Evolutionary conservation across 257 asterid species (phyloP).

Genomic region (Lycium ferocissimum): DNA sequence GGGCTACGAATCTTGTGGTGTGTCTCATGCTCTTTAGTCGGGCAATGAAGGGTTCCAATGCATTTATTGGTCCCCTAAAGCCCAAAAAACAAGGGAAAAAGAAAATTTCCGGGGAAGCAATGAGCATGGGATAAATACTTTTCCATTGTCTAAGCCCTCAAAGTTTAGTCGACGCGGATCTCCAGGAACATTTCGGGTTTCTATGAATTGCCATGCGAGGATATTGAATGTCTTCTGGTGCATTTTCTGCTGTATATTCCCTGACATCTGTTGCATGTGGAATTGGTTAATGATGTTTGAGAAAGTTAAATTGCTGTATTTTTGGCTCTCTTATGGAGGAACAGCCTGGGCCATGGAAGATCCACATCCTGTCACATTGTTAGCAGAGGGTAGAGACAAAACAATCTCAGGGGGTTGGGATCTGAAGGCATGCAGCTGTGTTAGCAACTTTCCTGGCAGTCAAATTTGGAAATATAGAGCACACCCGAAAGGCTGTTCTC

Average conservation of each 20-base stretch:
- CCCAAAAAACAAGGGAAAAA: not conserved
- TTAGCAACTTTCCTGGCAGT: not conserved
- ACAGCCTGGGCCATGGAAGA: constrained; percentile 9
- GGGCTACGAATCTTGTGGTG: not conserved
- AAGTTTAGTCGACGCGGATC: not conserved
- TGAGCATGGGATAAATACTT: not conserved
- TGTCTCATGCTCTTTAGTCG: not conserved
- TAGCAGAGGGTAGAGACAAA: not conserved
- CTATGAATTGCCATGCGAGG: not conserved
- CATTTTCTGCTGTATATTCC: constrained; percentile 21
- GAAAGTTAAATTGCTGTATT: not conserved
- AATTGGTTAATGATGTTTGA: not conserved
- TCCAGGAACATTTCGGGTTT: not conserved
- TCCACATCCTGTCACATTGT: not conserved
- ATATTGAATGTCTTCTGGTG: not conserved
- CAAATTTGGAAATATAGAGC: not conserved
- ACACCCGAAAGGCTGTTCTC: not conserved
- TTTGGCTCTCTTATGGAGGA: not conserved
- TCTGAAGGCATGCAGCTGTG: not conserved
- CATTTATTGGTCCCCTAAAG: not conserved
- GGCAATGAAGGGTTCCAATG: not conserved
- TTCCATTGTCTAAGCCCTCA: not conserved
- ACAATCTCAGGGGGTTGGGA: not conserved
- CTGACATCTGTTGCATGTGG: constrained; percentile 18
- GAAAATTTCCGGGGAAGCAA: not conserved